Percentiles rank a stretch among this genome's conserved stretches.
These are phyloP conservation scores for Syncephalis plumigaleata DNA, from an alignment of 371 early-diverging fungal genomes.

Conservation along the genomic window DNA sequence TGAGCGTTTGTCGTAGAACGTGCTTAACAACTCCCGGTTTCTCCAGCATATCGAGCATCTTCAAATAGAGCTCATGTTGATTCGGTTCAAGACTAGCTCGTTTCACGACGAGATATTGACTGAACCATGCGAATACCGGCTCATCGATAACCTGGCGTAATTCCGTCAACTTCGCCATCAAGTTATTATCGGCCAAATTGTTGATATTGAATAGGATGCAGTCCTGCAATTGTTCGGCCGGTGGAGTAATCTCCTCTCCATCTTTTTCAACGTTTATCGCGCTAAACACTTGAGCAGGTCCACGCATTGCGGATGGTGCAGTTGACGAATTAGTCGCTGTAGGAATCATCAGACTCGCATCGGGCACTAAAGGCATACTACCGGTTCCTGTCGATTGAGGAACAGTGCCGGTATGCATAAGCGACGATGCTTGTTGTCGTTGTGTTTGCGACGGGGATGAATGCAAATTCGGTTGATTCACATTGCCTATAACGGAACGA, in stretches of 20 bases:
- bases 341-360: slow-evolving; percentile 1
- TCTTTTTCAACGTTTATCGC: slow-evolving; percentile 15
- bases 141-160: slow-evolving; percentile 48
- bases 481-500: too few relatives aligned
- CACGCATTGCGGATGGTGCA: slow-evolving; percentile 24
- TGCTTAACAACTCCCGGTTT: slow-evolving; percentile 36
- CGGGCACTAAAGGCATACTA: not conserved
- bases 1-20: slow-evolving; percentile 76
- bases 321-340: slow-evolving; percentile 8
- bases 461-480: slow-evolving; percentile 4
- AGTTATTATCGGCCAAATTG: slow-evolving; percentile 75
- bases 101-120: slow-evolving; percentile 82
- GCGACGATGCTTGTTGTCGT: not conserved
- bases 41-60: slow-evolving; percentile 52
- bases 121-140: slow-evolving; percentile 70
- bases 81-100: slow-evolving; percentile 91
- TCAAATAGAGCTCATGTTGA: slow-evolving; percentile 72
- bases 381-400: not conserved
- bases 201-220: slow-evolving; percentile 92
- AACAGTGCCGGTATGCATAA: not conserved
- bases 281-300: slow-evolving; percentile 30
- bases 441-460: not conserved
- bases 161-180: slow-evolving; percentile 65
- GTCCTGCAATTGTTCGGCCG: slow-evolving; percentile 64
- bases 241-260: slow-evolving; percentile 22